Base-by-base conservation (phyloP, 2,329 filamentous ascomycete genomes). In the Huntiella abstrusa region DNA sequence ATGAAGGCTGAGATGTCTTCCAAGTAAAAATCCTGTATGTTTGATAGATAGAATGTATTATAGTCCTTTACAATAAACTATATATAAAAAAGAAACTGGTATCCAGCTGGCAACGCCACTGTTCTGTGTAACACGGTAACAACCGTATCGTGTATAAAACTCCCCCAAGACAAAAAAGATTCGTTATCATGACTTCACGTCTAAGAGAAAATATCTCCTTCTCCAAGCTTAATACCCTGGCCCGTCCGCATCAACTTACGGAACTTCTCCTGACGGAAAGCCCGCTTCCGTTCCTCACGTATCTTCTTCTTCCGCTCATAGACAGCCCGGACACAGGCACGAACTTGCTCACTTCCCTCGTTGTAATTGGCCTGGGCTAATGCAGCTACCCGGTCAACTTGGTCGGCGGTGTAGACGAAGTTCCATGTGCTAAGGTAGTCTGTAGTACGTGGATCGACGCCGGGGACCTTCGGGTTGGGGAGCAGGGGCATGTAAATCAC, bases 381-480 rank as follows among this genome's bases (percentile, higher is more conserved):
- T 4, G 72, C 69, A 2, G 94, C 80, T 0, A 93, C 85, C 19
- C 75, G 73, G 54, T 96, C 87, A 45, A 98, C 77, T 60, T 98
- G 80, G 48, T 91, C 79, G 0, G 86, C 80, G 2, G 83, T 92
- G 60, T 96, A 98, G 28, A 95, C 78, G 58, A 96, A 96, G 58
- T 98, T 98, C 91, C 91, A 98, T 0, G 91, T 98, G 54, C 77
- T 84, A 66, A 96, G 76, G 61, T 86, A 96, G 50, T 94, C 85
- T 45, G 75, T 82, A 2, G 72, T 74, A 17, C 78, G 77, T 0
- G 91, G 91, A 53, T 94, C 81, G n/a, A 96, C 80, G 38, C 75
- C 82, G 0, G 78, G 72, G 0, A 85, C 80, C 50, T 80, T 80
- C 0, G 79, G 71, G 58, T 98, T 96, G 22, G 80, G 74, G 11